These are phyloP conservation scores for Colletotrichum lini DNA, from an alignment of 2,329 filamentous ascomycete species.

Conservation along the genomic window DNA sequence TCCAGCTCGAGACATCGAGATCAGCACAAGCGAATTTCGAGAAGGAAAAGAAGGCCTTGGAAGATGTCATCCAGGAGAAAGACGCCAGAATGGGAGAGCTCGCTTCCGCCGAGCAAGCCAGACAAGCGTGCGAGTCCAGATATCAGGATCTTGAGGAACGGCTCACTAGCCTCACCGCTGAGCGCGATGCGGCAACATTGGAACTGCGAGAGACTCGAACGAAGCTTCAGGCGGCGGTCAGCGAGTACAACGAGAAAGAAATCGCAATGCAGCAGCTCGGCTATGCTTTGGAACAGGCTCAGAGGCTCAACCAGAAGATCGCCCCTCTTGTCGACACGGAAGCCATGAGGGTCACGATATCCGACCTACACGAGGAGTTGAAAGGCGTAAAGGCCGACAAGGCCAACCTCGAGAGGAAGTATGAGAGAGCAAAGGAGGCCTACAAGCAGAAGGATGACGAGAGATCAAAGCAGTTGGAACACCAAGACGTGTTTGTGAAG, in stretches of 20 bases:
- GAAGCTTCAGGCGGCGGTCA: not conserved
- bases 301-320: not conserved
- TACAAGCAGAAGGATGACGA: not conserved
- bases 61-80: not conserved
- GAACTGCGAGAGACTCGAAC: not conserved
- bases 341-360: not conserved
- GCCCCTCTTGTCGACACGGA: not conserved
- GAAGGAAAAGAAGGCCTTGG: conserved; percentile 7
- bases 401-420: not conserved
- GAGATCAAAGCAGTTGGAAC: not conserved
- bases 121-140: not conserved
- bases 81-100: not conserved
- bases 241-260: conserved; percentile 14
- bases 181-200: not conserved
- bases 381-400: not conserved
- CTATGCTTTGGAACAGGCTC: not conserved
- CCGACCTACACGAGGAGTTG: not conserved
- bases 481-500: not conserved
- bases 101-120: not conserved
- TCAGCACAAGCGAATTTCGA: not conserved
- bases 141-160: not conserved
- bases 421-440: not conserved
- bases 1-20: not conserved
- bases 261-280: not conserved
- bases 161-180: not conserved